Conservation (phyloP, 2,329 filamentous ascomycete genomes). For the Penicillium vulpinum region DNA sequence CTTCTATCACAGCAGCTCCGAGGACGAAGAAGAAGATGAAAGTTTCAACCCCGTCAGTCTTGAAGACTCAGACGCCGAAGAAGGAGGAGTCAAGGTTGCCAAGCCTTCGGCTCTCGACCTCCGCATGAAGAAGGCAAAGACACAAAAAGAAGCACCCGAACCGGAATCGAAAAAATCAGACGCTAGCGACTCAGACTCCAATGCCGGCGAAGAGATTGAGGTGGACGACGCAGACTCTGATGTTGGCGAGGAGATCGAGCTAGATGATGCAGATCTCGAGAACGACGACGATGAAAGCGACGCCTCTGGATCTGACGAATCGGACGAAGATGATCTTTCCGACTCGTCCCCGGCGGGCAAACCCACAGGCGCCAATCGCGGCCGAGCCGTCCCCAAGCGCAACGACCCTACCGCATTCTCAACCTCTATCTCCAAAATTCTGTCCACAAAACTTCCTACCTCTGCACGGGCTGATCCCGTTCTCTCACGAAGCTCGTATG, state of each 20-base stretch:
- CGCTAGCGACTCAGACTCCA: constrained; percentile 26
- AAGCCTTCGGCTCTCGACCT: constrained; percentile 12
- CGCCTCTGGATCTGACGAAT: constrained; percentile 42
- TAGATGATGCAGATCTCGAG: constrained; percentile 30
- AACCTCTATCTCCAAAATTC: constrained; percentile 88
- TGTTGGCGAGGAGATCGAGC: constrained; percentile 34
- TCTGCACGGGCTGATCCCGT: constrained; percentile 85
- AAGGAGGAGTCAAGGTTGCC: constrained; percentile 20
- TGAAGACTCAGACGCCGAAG: constrained; percentile 47
- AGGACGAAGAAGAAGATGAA: constrained; percentile 54
- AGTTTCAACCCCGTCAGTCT: constrained; percentile 54
- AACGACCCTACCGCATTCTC: constrained; percentile 92
- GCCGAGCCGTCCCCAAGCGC: constrained; percentile 60
- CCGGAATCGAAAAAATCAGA: constrained; percentile 18
- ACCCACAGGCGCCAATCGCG: constrained; percentile 42
- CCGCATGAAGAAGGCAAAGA: constrained; percentile 20
- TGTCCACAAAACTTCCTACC: constrained; percentile 81
- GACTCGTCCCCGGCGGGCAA: constrained; percentile 42
- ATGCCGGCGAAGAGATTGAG: constrained; percentile 32
- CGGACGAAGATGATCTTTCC: constrained; percentile 39
- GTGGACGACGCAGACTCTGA: constrained; percentile 31
- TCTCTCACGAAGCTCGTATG: constrained; percentile 76
- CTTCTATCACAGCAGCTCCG: constrained; percentile 63
- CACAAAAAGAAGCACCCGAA: constrained; percentile 11
- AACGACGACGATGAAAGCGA: constrained; percentile 40